Percentiles rank a stretch among this genome's conserved stretches.
Evolutionary conservation across 1,284 basidiomycete genomes (phyloP).

Genomic region (Heterobasidion occidentale): DNA sequence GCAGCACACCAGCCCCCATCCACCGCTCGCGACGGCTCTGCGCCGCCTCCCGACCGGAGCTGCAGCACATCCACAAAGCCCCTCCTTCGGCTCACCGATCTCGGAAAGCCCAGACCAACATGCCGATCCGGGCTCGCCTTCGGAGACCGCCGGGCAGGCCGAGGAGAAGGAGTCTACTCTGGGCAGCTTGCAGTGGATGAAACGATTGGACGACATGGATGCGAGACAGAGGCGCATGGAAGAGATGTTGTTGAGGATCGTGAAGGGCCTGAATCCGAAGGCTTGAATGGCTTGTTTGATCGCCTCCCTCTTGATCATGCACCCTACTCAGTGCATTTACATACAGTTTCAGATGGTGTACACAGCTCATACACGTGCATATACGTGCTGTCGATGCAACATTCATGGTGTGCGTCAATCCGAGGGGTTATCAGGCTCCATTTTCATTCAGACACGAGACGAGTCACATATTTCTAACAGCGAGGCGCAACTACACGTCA

Average conservation of each 20-base stretch:
- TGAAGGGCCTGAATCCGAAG: slow-evolving; percentile 1
- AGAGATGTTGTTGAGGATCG: slow-evolving; percentile 35
- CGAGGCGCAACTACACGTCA: too few species aligned
- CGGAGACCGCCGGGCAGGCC: slow-evolving; percentile 33
- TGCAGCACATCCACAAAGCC: slow-evolving; percentile 12
- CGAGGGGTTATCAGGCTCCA: too few species aligned
- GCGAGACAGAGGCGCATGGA: slow-evolving; percentile 59
- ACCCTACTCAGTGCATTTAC: too few species aligned
- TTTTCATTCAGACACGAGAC: too few species aligned
- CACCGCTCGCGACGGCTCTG: slow-evolving; percentile 7
- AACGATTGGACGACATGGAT: slow-evolving; percentile 51
- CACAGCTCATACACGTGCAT: too few species aligned
- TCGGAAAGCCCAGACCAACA: slow-evolving; percentile 26
- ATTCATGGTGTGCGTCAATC: too few species aligned
- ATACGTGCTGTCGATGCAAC: too few species aligned
- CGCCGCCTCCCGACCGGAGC: slow-evolving; percentile 17
- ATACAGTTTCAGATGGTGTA: too few species aligned
- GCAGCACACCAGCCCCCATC: neutral
- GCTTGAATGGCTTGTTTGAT: neutral
- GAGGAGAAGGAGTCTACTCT: slow-evolving; percentile 25
- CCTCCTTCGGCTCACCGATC: slow-evolving; percentile 17
- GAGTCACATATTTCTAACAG: too few species aligned
- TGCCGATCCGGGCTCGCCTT: neutral
- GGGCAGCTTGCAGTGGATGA: slow-evolving; percentile 24
- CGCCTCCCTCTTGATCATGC: too few species aligned